These are phyloP conservation scores for Rhynchosporium graminicola DNA, from an alignment of 2,329 filamentous ascomycete genomes.

Conservation along the genomic window DNA sequence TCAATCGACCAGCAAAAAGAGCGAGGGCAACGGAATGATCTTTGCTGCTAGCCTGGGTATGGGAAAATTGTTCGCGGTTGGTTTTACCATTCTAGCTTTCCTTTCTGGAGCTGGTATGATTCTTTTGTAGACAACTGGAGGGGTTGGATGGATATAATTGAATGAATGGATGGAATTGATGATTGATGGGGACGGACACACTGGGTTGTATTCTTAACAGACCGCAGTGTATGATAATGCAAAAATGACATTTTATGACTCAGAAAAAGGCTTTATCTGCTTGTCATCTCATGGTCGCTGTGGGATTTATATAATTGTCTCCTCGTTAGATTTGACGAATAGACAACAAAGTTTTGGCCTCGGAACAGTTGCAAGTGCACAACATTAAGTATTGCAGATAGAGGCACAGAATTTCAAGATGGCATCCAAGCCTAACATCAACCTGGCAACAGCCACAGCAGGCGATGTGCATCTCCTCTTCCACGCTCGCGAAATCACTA, in stretches of 20 bases:
- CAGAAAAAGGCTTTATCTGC: not conserved
- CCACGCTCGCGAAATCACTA: too few species aligned
- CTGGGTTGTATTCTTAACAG: slow-evolving; percentile 10
- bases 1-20: slow-evolving; percentile 33
- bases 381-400: too few species aligned
- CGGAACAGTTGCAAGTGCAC: too few species aligned
- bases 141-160: not conserved
- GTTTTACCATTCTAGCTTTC: slow-evolving; percentile 27
- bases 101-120: slow-evolving; percentile 33
- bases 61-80: slow-evolving; percentile 26
- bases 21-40: slow-evolving; percentile 26
- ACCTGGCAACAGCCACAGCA: too few species aligned
- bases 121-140: slow-evolving; percentile 19
- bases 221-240: slow-evolving; percentile 19
- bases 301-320: too few species aligned
- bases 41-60: slow-evolving; percentile 27
- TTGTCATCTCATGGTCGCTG: not conserved
- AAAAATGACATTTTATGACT: not conserved
- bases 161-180: not conserved
- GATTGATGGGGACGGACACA: slow-evolving; percentile 3
- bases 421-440: too few species aligned
- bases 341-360: too few species aligned
- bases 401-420: too few species aligned
- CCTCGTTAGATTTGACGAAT: too few species aligned
- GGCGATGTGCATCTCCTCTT: too few species aligned